A percentile compares a stretch with the other conserved stretches of the same genome.
Conservation (phyloP, 768 basidiomycete genomes). For the Porpolomopsis calyptriformis region DNA sequence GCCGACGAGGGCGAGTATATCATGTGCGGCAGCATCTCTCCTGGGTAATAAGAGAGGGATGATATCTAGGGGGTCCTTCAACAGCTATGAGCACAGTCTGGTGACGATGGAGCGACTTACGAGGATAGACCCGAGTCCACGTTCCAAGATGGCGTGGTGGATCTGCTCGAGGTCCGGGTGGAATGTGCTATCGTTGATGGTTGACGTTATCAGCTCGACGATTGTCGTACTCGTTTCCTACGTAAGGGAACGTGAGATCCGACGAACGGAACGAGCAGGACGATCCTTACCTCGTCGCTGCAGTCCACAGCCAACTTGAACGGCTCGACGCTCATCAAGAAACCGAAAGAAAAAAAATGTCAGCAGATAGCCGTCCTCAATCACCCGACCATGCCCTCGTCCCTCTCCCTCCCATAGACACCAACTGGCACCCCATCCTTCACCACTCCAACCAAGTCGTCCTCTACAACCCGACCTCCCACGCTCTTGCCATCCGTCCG, state of each 20-base stretch:
- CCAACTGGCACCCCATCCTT: conserved; percentile 68
- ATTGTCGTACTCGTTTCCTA: no score
- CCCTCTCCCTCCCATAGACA: conserved; percentile 11
- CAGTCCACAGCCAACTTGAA: background rate
- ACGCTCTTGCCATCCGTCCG: conserved; percentile 61
- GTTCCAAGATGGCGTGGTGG: background rate
- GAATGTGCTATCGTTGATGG: background rate
- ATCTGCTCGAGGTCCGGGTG: background rate
- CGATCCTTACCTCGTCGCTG: background rate
- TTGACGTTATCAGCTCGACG: background rate
- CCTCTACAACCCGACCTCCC: conserved; percentile 76
- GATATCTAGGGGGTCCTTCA: conserved; percentile 35
- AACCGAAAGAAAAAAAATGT: background rate
- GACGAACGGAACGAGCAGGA: background rate
- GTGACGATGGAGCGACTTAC: background rate
- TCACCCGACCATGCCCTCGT: conserved; percentile 12
- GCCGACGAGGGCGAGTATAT: conserved; percentile 31
- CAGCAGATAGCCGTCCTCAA: conserved; percentile 5
- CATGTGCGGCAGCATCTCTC: conserved; percentile 26
- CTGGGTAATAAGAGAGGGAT: conserved; percentile 32
- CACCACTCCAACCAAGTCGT: conserved; percentile 82
- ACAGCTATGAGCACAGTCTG: background rate
- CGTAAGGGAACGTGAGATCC: no score
- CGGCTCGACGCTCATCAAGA: no score
- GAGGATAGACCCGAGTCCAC: background rate